phyloP scores from a whole-genome alignment of 331 rosid genomes.

The Rosa hybrid region DNA sequence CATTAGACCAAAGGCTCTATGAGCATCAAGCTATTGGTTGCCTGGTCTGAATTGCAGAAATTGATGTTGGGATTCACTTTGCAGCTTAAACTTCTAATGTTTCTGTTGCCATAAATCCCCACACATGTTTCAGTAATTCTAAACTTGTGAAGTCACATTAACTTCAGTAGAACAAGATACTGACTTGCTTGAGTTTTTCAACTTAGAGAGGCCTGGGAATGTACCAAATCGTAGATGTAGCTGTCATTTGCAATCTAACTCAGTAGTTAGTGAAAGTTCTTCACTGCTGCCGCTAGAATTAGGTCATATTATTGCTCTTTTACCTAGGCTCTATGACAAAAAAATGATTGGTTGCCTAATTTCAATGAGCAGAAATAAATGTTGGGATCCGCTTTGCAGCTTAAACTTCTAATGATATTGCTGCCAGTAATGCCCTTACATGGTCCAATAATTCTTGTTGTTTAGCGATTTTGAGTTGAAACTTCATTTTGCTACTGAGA shows the following conservation, averaged over 20 bases:
- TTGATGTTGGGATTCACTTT: constrained; percentile 20
- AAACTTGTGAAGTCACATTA: background rate
- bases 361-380: constrained; percentile 23
- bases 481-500: background rate
- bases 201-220: background rate
- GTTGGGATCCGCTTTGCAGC: constrained; percentile 43
- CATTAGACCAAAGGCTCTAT: constrained; percentile 15
- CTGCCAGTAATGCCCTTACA: constrained; percentile 42
- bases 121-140: background rate
- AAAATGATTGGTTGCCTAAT: constrained; percentile 28
- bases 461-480: background rate
- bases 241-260: background rate
- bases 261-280: background rate
- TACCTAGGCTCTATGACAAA: constrained; percentile 35
- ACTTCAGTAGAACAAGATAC: background rate
- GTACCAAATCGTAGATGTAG: background rate
- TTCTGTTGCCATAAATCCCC: constrained; percentile 25
- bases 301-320: constrained; percentile 22
- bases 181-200: background rate
- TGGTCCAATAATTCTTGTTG: background rate
- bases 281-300: background rate
- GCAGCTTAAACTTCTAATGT: constrained; percentile 5
- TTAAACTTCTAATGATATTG: constrained; percentile 18
- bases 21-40: background rate
- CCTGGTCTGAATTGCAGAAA: constrained; percentile 24